Evolutionary conservation across 1,284 basidiomycete genomes (phyloP), one percentile per base, ranked within the genome.

Genomic region (Fomes fomentarius): DNA sequence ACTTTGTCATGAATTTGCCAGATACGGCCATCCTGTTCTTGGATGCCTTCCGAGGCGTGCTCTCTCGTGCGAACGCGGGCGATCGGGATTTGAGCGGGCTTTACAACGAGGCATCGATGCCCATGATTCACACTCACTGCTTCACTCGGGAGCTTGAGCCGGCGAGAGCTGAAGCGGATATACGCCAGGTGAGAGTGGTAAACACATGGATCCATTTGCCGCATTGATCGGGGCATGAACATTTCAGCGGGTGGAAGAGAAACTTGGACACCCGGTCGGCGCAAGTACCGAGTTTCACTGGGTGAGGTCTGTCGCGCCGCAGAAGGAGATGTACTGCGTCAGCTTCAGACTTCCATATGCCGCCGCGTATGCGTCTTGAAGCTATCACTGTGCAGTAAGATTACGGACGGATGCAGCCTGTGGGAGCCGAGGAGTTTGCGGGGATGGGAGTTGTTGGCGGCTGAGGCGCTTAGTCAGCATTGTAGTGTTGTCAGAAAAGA

Each of bases 301-400:
- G 61, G 96, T 99, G 30, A 85, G 97, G 45, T 89, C 90, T 12
- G 96, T 99, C 8, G 95, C 96, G 2, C 97, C 97, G 3, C 93
- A 88, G 74, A 99, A 99, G 75, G 91, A 96, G 66, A 99, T 99
- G 97, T 99, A 97, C 73, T 97, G 97, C 73, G 83, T 99, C 50
- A 90, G 89, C 66, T 99, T 99, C 79, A 78, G 89, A 43, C 80
- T 98, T 21, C 93, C 95, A 17, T 68, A 69, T 35, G 73, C 74
- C 49, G 83, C 85, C 9, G 86, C 82, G 2, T 81, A 50, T 35
- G 54, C 47, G 40, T 40, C 37, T 11, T 54, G 49, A 54, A 35
- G n/a, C n/a, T n/a, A n/a, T n/a, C n/a, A 40, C 35, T 12, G 33
- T 17, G 33, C 21, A 46, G 45, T n/a, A 40, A 22, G 38, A 24